phyloP scores from a whole-genome alignment of 2,329 filamentous ascomycete genomes.

The Blastomyces emzantsi region DNA sequence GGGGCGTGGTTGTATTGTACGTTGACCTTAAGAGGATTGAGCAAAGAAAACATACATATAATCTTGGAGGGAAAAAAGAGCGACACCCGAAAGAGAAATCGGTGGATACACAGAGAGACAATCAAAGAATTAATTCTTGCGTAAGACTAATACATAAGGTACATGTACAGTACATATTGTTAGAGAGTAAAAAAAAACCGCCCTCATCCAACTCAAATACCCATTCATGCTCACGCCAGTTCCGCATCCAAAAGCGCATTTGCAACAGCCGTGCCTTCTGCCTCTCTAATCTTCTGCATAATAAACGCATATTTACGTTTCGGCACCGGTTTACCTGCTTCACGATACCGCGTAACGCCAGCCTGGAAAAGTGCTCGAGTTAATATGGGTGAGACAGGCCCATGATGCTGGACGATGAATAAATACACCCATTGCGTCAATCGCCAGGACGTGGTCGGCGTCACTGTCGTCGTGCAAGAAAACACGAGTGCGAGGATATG shows the following conservation, averaged over 20 bases:
- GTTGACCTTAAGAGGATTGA: background rate
- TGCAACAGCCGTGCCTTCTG: slow-evolving; percentile 39
- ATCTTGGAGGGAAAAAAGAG: background rate
- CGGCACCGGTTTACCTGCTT: slow-evolving; percentile 29
- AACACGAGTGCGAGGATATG: slow-evolving; percentile 39
- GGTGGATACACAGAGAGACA: too few relatives aligned
- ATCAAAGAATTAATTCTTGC: background rate
- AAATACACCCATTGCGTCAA: slow-evolving; percentile 41
- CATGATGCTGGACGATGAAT: slow-evolving; percentile 36
- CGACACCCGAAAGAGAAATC: background rate
- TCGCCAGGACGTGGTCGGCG: slow-evolving; percentile 36
- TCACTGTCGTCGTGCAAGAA: slow-evolving; percentile 30
- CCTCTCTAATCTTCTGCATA: slow-evolving; percentile 32
- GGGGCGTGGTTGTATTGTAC: background rate
- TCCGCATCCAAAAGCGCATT: slow-evolving; percentile 17
- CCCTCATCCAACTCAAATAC: background rate
- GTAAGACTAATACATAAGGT: background rate
- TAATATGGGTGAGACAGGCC: slow-evolving; percentile 36
- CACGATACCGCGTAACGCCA: slow-evolving; percentile 39
- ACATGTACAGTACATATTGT: background rate
- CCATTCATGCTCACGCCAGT: background rate
- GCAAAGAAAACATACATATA: background rate
- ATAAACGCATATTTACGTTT: slow-evolving; percentile 36
- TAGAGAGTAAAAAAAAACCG: too few relatives aligned
- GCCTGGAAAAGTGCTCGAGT: slow-evolving; percentile 43